Evolutionary conservation across 768 basidiomycete genomes (phyloP).

Genomic region (Hydnomerulius pinastri): DNA sequence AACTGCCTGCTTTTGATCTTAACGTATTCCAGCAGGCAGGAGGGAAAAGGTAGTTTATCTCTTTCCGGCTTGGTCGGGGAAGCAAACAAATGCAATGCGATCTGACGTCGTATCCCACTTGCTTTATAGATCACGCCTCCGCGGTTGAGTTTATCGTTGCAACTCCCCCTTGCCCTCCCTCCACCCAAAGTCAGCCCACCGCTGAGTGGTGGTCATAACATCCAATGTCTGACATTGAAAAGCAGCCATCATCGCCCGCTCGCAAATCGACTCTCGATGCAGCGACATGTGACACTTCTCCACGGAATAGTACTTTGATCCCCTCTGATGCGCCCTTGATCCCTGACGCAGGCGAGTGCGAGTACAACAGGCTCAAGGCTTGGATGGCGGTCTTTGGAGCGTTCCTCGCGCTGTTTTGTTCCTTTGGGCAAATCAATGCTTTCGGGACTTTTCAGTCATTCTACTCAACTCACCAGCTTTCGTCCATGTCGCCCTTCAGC

Average conservation of each 20-base stretch:
- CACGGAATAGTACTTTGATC: slow-evolving; percentile 25
- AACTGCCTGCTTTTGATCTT: slow-evolving; percentile 11
- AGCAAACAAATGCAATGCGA: slow-evolving; percentile 22
- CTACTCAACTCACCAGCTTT: slow-evolving; percentile 63
- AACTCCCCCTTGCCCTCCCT: slow-evolving; percentile 16
- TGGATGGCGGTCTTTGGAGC: slow-evolving; percentile 63
- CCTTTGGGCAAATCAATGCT: slow-evolving; percentile 71
- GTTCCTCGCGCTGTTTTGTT: slow-evolving; percentile 65
- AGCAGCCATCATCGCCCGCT: slow-evolving; percentile 21
- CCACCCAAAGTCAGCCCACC: slow-evolving; percentile 1
- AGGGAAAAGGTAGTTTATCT: slow-evolving; percentile 15
- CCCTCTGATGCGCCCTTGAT: slow-evolving; percentile 19
- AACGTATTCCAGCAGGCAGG: slow-evolving; percentile 6
- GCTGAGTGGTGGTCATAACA: slow-evolving; percentile 6
- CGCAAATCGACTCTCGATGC: slow-evolving; percentile 25
- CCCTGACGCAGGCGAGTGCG: slow-evolving; percentile 3
- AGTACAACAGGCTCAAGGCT: slow-evolving; percentile 21
- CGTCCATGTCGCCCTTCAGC: slow-evolving; percentile 47
- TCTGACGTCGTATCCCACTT: slow-evolving; percentile 19
- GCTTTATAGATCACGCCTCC: slow-evolving; percentile 27
- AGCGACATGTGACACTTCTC: slow-evolving; percentile 18
- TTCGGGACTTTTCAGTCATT: slow-evolving; percentile 74
- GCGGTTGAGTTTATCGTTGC: slow-evolving; percentile 2
- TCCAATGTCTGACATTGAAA: slow-evolving; percentile 33
- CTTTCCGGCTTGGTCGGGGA: slow-evolving; percentile 28